Percentiles rank a stretch among this genome's conserved stretches.
phyloP scores from a whole-genome alignment of 2,329 filamentous ascomycete genomes.

The Trichoderma citrinoviride region DNA sequence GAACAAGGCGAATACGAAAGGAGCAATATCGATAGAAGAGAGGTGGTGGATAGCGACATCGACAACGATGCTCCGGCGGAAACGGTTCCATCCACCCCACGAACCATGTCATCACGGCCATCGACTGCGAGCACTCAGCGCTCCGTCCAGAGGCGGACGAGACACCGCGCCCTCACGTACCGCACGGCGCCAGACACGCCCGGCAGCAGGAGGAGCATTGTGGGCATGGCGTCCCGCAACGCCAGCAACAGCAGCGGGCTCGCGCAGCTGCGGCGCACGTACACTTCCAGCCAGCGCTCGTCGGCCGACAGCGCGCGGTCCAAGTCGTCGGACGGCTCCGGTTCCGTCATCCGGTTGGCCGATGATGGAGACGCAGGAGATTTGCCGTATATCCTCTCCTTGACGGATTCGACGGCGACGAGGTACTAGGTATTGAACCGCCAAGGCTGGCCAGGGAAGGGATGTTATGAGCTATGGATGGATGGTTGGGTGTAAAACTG shows the following conservation, averaged over 20 bases:
- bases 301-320: conserved; percentile 43
- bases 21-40: not conserved
- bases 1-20: conserved; percentile 27
- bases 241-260: conserved; percentile 40
- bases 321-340: conserved; percentile 37
- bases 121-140: conserved; percentile 33
- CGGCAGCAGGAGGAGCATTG: conserved; percentile 42
- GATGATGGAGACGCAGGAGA: conserved; percentile 35
- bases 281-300: conserved; percentile 39
- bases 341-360: conserved; percentile 50
- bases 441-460: not conserved
- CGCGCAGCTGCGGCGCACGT: conserved; percentile 43
- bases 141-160: conserved; percentile 39
- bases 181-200: conserved; percentile 55
- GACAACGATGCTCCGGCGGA: conserved; percentile 47
- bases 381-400: conserved; percentile 40
- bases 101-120: conserved; percentile 33
- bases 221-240: conserved; percentile 37
- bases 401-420: conserved; percentile 35
- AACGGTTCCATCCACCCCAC: conserved; percentile 43
- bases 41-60: conserved; percentile 41
- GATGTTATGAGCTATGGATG: not conserved
- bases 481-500: not conserved
- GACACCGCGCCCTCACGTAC: conserved; percentile 44
- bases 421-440: conserved; percentile 11